Percentiles rank a stretch among this genome's conserved stretches.
Evolutionary conservation across 2,329 filamentous ascomycete genomes (phyloP).

Genomic region (Pseudogymnoascus sp.): DNA sequence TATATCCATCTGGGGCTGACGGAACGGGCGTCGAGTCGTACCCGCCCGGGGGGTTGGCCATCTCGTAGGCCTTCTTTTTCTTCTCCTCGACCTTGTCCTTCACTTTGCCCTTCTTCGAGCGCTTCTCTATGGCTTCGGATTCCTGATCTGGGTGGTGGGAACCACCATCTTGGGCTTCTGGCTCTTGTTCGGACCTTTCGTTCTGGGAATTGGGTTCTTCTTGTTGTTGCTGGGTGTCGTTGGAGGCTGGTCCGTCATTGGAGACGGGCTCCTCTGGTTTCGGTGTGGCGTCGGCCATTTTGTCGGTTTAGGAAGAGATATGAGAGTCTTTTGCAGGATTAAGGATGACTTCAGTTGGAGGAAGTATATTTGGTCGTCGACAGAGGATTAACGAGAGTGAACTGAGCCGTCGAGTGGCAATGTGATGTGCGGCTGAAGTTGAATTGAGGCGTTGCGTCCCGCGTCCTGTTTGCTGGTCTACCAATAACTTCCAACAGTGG

Average conservation of each 20-base stretch:
- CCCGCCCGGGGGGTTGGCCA: slow-evolving; percentile 49
- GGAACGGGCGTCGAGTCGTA: slow-evolving; percentile 76
- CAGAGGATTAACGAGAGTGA: background rate
- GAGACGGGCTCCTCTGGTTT: background rate
- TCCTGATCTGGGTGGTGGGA: background rate
- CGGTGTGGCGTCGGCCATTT: background rate
- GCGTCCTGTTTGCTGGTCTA: background rate
- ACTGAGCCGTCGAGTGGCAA: background rate
- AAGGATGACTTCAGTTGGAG: background rate
- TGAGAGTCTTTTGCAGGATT: background rate
- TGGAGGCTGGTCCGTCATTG: background rate
- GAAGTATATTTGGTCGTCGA: background rate
- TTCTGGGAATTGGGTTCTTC: background rate
- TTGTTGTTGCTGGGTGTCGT: background rate
- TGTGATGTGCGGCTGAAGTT: background rate
- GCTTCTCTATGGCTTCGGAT: slow-evolving; percentile 10
- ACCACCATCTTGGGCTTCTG: background rate
- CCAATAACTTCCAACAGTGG: background rate
- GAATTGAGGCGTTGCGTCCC: background rate
- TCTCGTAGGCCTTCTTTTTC: slow-evolving; percentile 29
- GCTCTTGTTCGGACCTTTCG: background rate
- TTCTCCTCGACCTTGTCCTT: slow-evolving; percentile 29
- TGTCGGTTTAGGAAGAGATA: background rate
- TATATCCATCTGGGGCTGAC: slow-evolving; percentile 69
- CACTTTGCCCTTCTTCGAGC: slow-evolving; percentile 13